Conservation (phyloP, 805 yeast species). For the Yarrowia deformans region DNA sequence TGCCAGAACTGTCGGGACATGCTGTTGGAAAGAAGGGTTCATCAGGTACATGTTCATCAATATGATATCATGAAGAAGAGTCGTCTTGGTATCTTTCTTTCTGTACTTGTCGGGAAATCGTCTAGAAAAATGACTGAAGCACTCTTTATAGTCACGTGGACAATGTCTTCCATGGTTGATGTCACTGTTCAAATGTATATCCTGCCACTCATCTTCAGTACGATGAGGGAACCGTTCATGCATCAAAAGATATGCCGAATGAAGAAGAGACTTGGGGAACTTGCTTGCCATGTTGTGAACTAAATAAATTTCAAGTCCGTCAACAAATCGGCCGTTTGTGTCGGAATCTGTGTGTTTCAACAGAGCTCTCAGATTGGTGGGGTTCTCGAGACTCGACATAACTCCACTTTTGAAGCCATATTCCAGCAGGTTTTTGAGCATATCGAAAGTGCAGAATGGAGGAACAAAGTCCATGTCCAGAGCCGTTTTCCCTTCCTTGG, state of each 20-base stretch:
- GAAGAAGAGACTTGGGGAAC: not conserved
- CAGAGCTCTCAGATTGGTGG: not conserved
- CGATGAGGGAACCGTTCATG: slow-evolving; percentile 4
- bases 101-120: not conserved
- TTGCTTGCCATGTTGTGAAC: not conserved
- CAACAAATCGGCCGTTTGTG: not conserved
- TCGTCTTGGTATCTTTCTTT: not conserved
- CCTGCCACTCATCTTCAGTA: not conserved
- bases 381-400: not conserved
- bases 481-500: too few species aligned
- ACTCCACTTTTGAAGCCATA: not conserved
- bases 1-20: not conserved
- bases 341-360: not conserved
- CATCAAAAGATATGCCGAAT: not conserved
- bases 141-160: too few species aligned
- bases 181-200: not conserved
- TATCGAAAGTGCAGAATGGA: not conserved
- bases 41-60: not conserved
- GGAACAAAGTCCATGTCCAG: not conserved
- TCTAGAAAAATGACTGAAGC: not conserved
- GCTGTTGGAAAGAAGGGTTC: not conserved
- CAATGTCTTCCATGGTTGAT: not conserved
- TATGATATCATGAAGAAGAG: not conserved
- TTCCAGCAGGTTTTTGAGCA: not conserved
- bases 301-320: not conserved